These are phyloP conservation scores for Cucurbita maxima DNA, from an alignment of 306 rosid species.

Conservation along the genomic window DNA sequence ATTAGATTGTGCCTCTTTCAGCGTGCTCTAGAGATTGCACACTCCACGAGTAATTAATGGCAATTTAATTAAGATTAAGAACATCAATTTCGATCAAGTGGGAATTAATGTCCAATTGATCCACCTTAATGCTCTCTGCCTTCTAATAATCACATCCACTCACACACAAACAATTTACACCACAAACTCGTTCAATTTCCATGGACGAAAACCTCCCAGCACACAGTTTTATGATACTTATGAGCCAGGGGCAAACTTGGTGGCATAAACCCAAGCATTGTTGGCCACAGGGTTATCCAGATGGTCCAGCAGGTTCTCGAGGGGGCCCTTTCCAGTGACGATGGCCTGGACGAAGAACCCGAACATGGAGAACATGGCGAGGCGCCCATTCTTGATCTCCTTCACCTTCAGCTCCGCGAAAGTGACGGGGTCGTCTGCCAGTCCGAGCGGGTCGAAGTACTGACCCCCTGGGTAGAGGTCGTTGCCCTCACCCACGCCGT, in stretches of 20 bases:
- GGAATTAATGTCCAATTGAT: neutral
- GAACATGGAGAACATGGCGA: constrained; percentile 6
- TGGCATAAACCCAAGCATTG: constrained; percentile 4
- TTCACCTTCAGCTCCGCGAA: neutral
- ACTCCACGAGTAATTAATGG: no score
- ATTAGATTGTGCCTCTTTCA: no score
- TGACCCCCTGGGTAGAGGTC: constrained; percentile 4
- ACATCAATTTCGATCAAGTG: neutral
- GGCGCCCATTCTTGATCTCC: constrained; percentile 6
- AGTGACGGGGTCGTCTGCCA: neutral
- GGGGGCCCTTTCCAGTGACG: neutral
- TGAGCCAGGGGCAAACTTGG: constrained; percentile 4
- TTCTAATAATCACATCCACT: neutral
- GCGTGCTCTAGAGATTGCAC: no score
- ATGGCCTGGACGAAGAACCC: constrained; percentile 1
- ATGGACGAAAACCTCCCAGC: no score
- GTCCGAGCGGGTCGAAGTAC: constrained; percentile 1
- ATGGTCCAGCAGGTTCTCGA: neutral
- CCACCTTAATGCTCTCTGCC: neutral
- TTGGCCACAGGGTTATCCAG: neutral
- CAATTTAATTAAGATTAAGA: neutral
- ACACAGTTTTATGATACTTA: neutral
- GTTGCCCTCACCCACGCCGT: neutral
- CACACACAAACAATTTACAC: neutral
- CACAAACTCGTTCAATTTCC: neutral